Conservation (phyloP, 495 filamentous ascomycete genomes). For the Penicillium bialowiezense region DNA sequence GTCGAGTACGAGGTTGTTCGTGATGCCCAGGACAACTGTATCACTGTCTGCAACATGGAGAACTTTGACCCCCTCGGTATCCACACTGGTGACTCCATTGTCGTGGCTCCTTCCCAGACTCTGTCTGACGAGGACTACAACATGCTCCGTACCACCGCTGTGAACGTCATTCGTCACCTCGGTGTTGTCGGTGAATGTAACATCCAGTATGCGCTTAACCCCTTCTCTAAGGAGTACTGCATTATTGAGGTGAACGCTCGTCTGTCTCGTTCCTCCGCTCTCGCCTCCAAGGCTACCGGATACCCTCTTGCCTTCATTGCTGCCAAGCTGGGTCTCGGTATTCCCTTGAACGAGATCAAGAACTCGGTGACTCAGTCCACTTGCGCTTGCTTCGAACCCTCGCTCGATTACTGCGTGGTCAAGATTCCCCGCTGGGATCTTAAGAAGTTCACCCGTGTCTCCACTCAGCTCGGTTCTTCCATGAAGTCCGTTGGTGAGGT, state of each 20-base stretch:
- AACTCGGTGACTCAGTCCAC: constrained; percentile 96
- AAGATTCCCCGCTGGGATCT: constrained; percentile 99
- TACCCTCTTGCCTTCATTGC: constrained; percentile 97
- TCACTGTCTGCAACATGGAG: constrained; percentile 99
- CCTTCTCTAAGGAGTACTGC: constrained; percentile 95
- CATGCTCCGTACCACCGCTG: constrained; percentile 97
- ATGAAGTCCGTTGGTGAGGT: constrained; percentile 99
- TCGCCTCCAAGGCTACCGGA: constrained; percentile 96
- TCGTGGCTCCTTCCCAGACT: constrained; percentile 95
- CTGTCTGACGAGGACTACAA: constrained; percentile 98
- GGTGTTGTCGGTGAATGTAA: constrained; percentile 98
- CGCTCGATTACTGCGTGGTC: constrained; percentile 95
- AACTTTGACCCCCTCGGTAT: constrained; percentile 99
- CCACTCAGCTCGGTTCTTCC: constrained; percentile 89
- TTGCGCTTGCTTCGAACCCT: constrained; percentile 98
- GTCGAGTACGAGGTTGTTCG: constrained; percentile 98
- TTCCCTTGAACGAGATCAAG: constrained; percentile 92
- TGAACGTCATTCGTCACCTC: constrained; percentile 96
- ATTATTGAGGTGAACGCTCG: constrained; percentile 99
- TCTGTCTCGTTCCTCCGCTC: constrained; percentile 91
- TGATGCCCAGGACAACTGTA: constrained; percentile 95
- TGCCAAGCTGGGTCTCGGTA: constrained; percentile 90
- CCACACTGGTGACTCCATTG: constrained; percentile 97
- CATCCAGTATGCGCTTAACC: constrained; percentile 96
- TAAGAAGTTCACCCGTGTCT: constrained; percentile 97